Percentiles rank a stretch among this genome's conserved stretches.
Conservation (phyloP, 2,329 filamentous ascomycete species). For the Trichoderma koningiopsis region DNA sequence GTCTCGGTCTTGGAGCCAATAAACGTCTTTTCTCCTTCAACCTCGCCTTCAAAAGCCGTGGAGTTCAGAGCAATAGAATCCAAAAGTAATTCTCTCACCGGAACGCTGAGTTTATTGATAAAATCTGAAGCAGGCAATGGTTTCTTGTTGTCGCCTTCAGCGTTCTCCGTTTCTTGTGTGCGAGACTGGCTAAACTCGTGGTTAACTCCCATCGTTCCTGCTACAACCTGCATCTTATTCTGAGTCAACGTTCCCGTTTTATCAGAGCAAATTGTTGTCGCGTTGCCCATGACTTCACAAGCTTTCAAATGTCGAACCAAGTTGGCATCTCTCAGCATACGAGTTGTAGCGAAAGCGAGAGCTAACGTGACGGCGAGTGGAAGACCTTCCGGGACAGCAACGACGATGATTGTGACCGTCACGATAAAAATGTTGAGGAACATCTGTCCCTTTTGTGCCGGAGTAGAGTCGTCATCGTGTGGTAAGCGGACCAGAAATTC, state of each 20-base stretch:
- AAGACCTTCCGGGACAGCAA: slow-evolving; percentile 76
- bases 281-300: slow-evolving; percentile 81
- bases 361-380: slow-evolving; percentile 78
- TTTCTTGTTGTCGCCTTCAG: slow-evolving; percentile 29
- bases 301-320: slow-evolving; percentile 75
- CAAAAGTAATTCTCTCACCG: slow-evolving; percentile 56
- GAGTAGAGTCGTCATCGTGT: slow-evolving; percentile 50
- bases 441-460: slow-evolving; percentile 75
- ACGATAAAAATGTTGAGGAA: slow-evolving; percentile 78
- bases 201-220: slow-evolving; percentile 58
- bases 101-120: slow-evolving; percentile 47
- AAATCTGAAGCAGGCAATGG: slow-evolving; percentile 52
- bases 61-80: slow-evolving; percentile 68
- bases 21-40: slow-evolving; percentile 66
- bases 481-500: slow-evolving; percentile 74
- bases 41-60: slow-evolving; percentile 74
- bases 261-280: slow-evolving; percentile 69
- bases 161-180: slow-evolving; percentile 27
- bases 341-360: slow-evolving; percentile 73
- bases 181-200: slow-evolving; percentile 48
- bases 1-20: slow-evolving; percentile 80
- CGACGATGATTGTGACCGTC: slow-evolving; percentile 77
- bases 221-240: slow-evolving; percentile 69
- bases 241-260: slow-evolving; percentile 69
- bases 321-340: slow-evolving; percentile 78